Evolutionary conservation across 2,329 filamentous ascomycete species (phyloP).

Genomic region (Pyrenophora graminea): DNA sequence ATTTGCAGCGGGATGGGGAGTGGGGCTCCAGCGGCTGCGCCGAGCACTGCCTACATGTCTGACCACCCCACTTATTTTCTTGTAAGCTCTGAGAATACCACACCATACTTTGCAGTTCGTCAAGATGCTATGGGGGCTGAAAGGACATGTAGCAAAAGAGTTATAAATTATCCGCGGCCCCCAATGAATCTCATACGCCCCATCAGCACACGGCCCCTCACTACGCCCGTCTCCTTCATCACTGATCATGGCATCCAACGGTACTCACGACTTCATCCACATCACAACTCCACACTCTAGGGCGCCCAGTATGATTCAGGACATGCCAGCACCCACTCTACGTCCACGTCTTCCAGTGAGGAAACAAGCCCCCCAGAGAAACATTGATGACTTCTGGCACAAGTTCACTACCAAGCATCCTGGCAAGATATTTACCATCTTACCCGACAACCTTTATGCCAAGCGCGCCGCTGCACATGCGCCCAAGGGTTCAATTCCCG

Average conservation of each 20-base stretch:
- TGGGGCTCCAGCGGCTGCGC: slow-evolving; percentile 39
- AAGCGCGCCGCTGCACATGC: slow-evolving; percentile 62
- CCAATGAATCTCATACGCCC: slow-evolving; percentile 33
- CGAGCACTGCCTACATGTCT: slow-evolving; percentile 34
- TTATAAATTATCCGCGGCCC: slow-evolving; percentile 34
- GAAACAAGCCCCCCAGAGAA: slow-evolving; percentile 66
- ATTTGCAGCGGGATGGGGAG: slow-evolving; percentile 28
- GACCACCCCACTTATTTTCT: slow-evolving; percentile 43
- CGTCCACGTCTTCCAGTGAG: slow-evolving; percentile 41
- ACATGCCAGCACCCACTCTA: slow-evolving; percentile 20
- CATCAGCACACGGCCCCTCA: slow-evolving; percentile 23
- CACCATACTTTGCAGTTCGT: slow-evolving; percentile 25
- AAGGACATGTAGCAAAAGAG: slow-evolving; percentile 18
- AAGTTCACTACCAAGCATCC: slow-evolving; percentile 70
- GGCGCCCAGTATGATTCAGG: slow-evolving; percentile 44
- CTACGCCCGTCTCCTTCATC: slow-evolving; percentile 12
- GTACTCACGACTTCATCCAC: slow-evolving; percentile 45
- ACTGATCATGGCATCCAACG: slow-evolving; percentile 44
- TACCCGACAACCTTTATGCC: slow-evolving; percentile 70
- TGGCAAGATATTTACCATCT: slow-evolving; percentile 71
- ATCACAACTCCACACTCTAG: slow-evolving; percentile 42
- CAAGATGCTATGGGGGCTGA: slow-evolving; percentile 41
- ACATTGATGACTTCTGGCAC: slow-evolving; percentile 73
- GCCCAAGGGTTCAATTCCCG: slow-evolving; percentile 59
- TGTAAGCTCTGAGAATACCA: slow-evolving; percentile 40